Base-by-base conservation (phyloP, 2,329 filamentous ascomycete genomes). In the Aspergillus pseudoglaucus region DNA sequence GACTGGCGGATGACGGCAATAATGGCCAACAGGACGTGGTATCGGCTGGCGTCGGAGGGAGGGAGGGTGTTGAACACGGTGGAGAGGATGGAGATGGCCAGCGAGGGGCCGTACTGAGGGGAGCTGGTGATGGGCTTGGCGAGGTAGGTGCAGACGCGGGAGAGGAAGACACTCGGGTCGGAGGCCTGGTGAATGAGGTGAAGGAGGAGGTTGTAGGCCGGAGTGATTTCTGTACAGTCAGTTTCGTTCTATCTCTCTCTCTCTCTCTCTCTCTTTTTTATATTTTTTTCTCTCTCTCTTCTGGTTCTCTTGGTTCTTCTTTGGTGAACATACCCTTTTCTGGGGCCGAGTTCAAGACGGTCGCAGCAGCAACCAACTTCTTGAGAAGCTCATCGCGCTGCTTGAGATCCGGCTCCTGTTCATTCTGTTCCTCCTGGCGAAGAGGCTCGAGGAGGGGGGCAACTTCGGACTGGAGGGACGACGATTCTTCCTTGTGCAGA, bases 41-140 rank as follows among this genome's bases (percentile, higher is more conserved):
- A 95, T 52, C 93, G 85, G 65, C 88, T 81, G 47, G 88, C 84
- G 65, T 90, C 85, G 63, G 84, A 77, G 52, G 84, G 75, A 58
- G 84, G 75, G 58, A 97, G 81, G 57, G 94, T 85, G 80, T 98
- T 98, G 84, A 97, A 98, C 65, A 98, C 83, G 61, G 90, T 96
- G 65, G 88, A 90, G 59, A 98, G 82, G 60, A 93, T 87, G 58
- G 89, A 90, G 59, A 97, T 85, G 55, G 90, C 89, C 56, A 98
- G 81, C 44, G 87, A 85, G 53, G 86, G 79, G 59, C 90, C 89
- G 74, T 95, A 90, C 59, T 85, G 77, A 46, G 90, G 87, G 44
- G 91, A 95, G 53, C 87, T 88, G 53, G 85, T 82, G 66, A 97
- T 83, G 55, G 93, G 91, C 69, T 88, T 86, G 57, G 83, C 82